Conservation (phyloP, 345 rosid genomes). For the Eucalyptus tenuipes region DNA sequence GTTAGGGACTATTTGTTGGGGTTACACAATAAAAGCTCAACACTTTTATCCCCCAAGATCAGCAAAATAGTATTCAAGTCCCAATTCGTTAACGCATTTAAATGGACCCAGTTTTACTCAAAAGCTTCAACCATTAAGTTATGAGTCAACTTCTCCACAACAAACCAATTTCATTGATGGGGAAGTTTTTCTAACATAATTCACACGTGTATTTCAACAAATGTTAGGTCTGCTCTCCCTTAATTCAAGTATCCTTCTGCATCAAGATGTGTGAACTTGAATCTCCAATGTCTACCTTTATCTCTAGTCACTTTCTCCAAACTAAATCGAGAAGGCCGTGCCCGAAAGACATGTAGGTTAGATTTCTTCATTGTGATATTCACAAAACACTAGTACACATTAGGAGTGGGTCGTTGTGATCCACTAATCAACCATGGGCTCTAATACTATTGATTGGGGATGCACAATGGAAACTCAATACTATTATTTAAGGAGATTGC, state of each 20-base stretch:
- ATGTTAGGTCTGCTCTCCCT: neutral
- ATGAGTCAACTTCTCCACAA: neutral
- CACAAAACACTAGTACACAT: neutral
- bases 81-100: rapidly evolving
- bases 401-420: neutral
- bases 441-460: neutral
- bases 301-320: neutral
- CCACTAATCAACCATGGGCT: neutral
- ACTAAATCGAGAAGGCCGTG: neutral
- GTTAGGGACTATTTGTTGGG: neutral
- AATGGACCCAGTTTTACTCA: too few relatives aligned
- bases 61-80: too few relatives aligned
- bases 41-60: too few relatives aligned
- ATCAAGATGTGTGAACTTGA: neutral
- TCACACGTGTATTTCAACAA: neutral
- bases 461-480: rapidly evolving
- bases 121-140: neutral
- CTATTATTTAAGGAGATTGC: neutral
- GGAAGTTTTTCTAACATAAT: neutral
- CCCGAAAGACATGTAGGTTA: rapidly evolving
- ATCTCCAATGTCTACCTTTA: neutral
- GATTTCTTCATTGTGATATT: neutral
- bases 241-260: too few relatives aligned
- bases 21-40: neutral
- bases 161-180: too few relatives aligned